Evolutionary conservation across 345 rosid species (phyloP).

Genomic region (Syzygium aromaticum): DNA sequence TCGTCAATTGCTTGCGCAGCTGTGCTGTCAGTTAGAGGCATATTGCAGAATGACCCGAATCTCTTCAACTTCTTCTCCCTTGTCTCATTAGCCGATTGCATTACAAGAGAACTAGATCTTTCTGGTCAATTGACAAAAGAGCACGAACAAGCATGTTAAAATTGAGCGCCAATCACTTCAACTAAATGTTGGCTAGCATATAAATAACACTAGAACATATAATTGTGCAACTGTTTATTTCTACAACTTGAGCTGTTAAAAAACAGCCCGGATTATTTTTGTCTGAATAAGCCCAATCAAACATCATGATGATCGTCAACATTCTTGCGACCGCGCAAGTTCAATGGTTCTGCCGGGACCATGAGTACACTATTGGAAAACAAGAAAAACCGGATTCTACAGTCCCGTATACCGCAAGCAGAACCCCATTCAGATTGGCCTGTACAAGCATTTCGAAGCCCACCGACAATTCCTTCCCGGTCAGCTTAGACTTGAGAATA

Average conservation of each 20-base stretch:
- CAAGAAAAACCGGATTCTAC: not conserved
- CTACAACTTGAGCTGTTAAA: not conserved
- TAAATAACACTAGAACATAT: not conserved
- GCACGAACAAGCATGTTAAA: conserved; percentile 2
- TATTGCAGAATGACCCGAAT: conserved; percentile 26
- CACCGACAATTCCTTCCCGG: not conserved
- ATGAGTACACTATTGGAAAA: not conserved
- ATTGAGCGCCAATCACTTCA: not conserved
- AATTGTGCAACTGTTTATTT: not conserved
- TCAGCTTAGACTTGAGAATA: not conserved
- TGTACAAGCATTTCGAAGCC: not conserved
- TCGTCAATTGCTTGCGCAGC: conserved; percentile 27
- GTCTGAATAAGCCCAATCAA: not conserved
- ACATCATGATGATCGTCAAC: not conserved
- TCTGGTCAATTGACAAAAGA: conserved; percentile 1
- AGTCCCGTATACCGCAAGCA: not conserved
- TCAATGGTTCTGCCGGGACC: not conserved
- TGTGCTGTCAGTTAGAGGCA: conserved; percentile 43
- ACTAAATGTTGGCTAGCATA: not conserved
- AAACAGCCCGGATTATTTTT: not conserved
- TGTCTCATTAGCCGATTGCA: conserved; percentile 46
- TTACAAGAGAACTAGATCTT: conserved; percentile 23
- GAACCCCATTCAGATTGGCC: not conserved
- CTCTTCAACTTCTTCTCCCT: conserved; percentile 42
- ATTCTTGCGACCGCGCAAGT: not conserved